Evolutionary conservation across 2,329 filamentous ascomycete genomes (phyloP).

Genomic region (Diaporthe amygdali): DNA sequence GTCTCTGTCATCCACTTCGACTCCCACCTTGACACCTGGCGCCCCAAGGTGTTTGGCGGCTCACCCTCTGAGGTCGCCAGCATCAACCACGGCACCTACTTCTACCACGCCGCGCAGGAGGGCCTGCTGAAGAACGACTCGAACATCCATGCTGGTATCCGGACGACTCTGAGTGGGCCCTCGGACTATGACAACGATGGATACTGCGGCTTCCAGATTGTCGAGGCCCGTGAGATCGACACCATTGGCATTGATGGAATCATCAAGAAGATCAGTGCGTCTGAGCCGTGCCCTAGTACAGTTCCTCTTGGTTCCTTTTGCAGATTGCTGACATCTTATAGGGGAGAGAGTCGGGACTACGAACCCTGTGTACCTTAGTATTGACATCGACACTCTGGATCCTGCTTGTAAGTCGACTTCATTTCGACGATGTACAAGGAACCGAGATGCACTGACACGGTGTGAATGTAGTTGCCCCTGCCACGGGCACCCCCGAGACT

Average conservation of each 20-base stretch:
- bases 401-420: constrained; percentile 67
- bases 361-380: constrained; percentile 79
- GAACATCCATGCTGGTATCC: constrained; percentile 87
- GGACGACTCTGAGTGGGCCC: constrained; percentile 79
- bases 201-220: constrained; percentile 83
- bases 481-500: constrained; percentile 77
- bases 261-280: constrained; percentile 71
- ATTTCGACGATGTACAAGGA: background rate
- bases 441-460: background rate
- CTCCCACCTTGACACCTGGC: constrained; percentile 71
- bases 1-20: constrained; percentile 68
- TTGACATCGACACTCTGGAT: constrained; percentile 89
- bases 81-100: constrained; percentile 90
- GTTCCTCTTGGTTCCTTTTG: no score
- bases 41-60: constrained; percentile 84
- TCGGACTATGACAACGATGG: constrained; percentile 86
- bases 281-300: background rate
- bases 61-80: constrained; percentile 76
- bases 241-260: constrained; percentile 69
- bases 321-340: background rate
- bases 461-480: constrained; percentile 64
- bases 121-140: constrained; percentile 81
- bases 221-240: constrained; percentile 69
- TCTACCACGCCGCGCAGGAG: constrained; percentile 81
- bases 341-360: constrained; percentile 72